Base-by-base conservation (phyloP, 805 yeast species). In the Saccharomycopsis selenospora region DNA sequence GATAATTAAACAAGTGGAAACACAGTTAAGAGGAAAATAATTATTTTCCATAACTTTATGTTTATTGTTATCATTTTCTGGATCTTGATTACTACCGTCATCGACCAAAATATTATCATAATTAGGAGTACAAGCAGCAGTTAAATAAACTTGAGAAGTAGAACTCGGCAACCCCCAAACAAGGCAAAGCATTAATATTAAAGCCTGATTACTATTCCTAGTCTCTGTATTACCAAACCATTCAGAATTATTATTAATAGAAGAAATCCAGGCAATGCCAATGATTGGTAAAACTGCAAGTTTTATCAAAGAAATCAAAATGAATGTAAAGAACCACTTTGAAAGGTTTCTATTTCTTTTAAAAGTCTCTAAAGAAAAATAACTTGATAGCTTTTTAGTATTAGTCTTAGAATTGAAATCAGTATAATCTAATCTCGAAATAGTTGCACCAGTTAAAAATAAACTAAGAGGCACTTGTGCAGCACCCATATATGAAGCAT, bases 401-500 rank as follows among this genome's bases (percentile, higher is more conserved):
- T 33, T 33, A 14, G 38, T 33, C 17, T 33, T 33, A 5, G 38
- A 10, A 29, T 36, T 27, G 4, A 29, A 46, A 8, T 46, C 23
- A 7, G 38, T 43, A 28, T 46, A 49, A 49, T 72, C 69, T 51
- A 91, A 71, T 43, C 96, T 68, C 1, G 96, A 85, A 40, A 91
- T 77, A 1, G 95, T 87, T 11, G 91, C 95, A 2, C 97, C 97
- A 24, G 90, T 64, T 47, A 91, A 60, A 43, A 87, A 63, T 51
- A 91, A 68, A 0, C 96, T 96, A 49, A 87, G 64, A 0, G 96
- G 98, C 29, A 91, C 95, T 46, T 85, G 79, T 0, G 96, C 96
- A 23, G 78, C 77, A 0, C 95, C 95, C 4, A 91, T 67, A 60
- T 91, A 91, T 2, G 77, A 61, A 0, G 90, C 71, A 55, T 82